phyloP scores from a whole-genome alignment of 176 grass and related monocot species.

The Lolium multiflorum region DNA sequence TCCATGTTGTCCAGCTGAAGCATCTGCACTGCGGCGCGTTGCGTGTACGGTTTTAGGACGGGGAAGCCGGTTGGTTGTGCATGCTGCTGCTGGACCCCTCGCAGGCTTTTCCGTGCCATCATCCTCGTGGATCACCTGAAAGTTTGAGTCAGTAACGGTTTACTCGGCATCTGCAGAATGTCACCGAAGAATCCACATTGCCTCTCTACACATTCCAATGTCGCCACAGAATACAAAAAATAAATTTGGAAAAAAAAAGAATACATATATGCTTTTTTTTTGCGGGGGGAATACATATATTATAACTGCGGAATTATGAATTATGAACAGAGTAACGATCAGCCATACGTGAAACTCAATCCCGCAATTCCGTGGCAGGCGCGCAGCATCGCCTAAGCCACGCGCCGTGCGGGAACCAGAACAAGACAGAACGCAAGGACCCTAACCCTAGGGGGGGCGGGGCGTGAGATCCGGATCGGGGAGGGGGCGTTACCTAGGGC shows the following conservation, averaged over 20 bases:
- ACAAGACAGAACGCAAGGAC: background rate
- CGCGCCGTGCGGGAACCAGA: background rate
- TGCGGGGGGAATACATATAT: too few relatives aligned
- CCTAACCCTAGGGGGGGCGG: background rate
- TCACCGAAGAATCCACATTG: background rate
- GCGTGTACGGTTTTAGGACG: background rate
- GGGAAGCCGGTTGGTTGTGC: conserved; percentile 10
- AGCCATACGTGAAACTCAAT: background rate
- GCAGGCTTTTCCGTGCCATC: conserved; percentile 42
- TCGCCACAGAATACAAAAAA: background rate
- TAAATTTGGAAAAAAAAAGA: too few relatives aligned
- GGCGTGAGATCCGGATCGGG: conserved; percentile 3
- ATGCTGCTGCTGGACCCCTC: conserved; percentile 45
- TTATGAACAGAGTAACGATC: background rate
- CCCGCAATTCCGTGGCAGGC: background rate
- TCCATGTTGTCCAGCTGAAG: conserved; percentile 49
- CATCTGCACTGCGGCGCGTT: background rate
- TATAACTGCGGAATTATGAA: background rate
- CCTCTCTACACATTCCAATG: background rate
- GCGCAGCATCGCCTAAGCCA: background rate
- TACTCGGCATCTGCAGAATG: background rate
- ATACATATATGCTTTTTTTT: too few relatives aligned
- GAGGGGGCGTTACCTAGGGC: background rate
- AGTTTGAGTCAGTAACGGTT: background rate
- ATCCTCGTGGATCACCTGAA: conserved; percentile 44